A percentile compares a stretch with the other conserved stretches of the same genome.
These are phyloP conservation scores for Talaromyces sp. DNA, from an alignment of 2,329 filamentous ascomycete species.

Conservation along the genomic window DNA sequence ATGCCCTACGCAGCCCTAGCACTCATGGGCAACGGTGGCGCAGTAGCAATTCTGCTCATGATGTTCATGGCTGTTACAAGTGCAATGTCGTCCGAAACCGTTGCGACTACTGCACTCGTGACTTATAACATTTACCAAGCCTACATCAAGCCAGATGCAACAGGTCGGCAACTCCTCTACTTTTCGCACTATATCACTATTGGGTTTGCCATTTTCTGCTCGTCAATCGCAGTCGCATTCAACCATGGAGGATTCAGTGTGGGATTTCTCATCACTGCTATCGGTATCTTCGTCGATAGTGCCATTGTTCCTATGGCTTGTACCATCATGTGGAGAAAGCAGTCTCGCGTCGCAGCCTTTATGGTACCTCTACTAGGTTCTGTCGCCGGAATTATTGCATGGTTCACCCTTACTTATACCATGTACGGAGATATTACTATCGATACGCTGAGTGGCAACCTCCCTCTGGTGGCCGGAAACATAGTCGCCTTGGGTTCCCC, in stretches of 20 bases:
- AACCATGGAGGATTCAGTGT: constrained; percentile 50
- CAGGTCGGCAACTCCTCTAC: constrained; percentile 41
- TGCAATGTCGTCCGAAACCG: constrained; percentile 50
- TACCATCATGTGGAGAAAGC: constrained; percentile 45
- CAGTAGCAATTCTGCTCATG: constrained; percentile 46
- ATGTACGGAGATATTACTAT: constrained; percentile 43
- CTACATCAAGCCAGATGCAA: constrained; percentile 48
- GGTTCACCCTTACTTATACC: constrained; percentile 41
- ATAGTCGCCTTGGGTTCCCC: neutral
- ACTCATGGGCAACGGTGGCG: constrained; percentile 43
- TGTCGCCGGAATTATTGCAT: constrained; percentile 42
- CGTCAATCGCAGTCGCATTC: constrained; percentile 46
- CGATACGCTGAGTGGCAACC: constrained; percentile 1
- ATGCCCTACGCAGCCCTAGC: constrained; percentile 48
- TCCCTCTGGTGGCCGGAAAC: neutral
- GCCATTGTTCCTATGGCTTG: constrained; percentile 47
- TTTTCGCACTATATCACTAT: constrained; percentile 50
- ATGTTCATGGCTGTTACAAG: constrained; percentile 53
- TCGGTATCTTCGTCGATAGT: constrained; percentile 42
- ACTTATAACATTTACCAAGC: constrained; percentile 52
- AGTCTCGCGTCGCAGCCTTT: constrained; percentile 46
- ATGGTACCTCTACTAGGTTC: constrained; percentile 39
- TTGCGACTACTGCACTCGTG: constrained; percentile 51
- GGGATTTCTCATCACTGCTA: constrained; percentile 46
- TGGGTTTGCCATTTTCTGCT: constrained; percentile 48